A percentile compares a stretch with the other conserved stretches of the same genome.
Evolutionary conservation across 768 basidiomycete species (phyloP).

Genomic region (Paxillus involutus): DNA sequence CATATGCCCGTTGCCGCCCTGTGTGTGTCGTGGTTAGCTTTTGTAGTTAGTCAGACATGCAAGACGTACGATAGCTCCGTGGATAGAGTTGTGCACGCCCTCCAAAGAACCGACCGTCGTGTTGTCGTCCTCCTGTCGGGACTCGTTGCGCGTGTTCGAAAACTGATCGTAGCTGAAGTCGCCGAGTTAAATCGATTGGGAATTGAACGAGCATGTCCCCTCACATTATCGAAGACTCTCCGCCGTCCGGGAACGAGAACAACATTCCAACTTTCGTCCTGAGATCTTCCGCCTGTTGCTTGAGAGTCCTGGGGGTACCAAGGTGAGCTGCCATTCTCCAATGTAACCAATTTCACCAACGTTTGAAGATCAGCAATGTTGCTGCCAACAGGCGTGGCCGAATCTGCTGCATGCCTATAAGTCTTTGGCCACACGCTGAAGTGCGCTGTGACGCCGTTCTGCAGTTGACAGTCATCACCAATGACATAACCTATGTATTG

Average conservation of each 20-base stretch:
- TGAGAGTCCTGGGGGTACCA: constrained; percentile 13
- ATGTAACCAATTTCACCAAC: constrained; percentile 4
- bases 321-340: background rate
- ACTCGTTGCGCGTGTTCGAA: constrained; percentile 23
- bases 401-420: constrained; percentile 15
- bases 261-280: constrained; percentile 18
- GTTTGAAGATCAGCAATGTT: constrained; percentile 10
- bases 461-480: background rate
- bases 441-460: constrained; percentile 15
- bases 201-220: background rate
- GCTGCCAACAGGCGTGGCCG: constrained; percentile 12
- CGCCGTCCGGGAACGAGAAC: constrained; percentile 18
- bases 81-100: constrained; percentile 18
- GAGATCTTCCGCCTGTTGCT: constrained; percentile 8
- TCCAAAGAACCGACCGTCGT: constrained; percentile 20
- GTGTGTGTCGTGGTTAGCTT: constrained; percentile 1
- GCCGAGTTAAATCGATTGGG: background rate
- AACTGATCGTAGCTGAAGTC: constrained; percentile 27
- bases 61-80: constrained; percentile 17
- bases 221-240: constrained; percentile 16
- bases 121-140: constrained; percentile 11
- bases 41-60: background rate
- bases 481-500: background rate
- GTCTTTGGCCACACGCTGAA: constrained; percentile 20
- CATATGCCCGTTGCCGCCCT: constrained; percentile 30